A percentile compares a stretch with the other conserved stretches of the same genome.
Conservation (phyloP, 257 asterid species). For the Solanum piurae region DNA sequence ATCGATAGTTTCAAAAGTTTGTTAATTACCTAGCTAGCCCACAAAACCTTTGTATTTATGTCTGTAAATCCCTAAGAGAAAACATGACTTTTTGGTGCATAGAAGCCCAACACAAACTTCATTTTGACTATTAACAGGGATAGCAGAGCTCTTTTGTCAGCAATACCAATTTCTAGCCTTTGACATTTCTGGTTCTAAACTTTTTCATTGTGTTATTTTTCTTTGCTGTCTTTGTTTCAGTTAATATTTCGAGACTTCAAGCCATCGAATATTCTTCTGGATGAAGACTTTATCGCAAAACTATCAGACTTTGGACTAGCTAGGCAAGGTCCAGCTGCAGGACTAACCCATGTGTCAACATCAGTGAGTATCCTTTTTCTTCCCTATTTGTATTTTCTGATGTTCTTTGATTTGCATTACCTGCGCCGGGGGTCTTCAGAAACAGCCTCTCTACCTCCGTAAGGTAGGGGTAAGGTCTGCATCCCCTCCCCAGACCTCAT, state of each 20-base stretch:
- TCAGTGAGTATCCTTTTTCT: conserved; percentile 36
- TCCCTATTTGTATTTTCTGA: not conserved
- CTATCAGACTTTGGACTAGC: conserved; percentile 92
- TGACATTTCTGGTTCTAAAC: not conserved
- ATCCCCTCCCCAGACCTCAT: not conserved
- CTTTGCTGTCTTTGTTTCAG: conserved; percentile 25
- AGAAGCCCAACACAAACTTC: not conserved
- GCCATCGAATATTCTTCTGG: conserved; percentile 84
- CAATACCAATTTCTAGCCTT: not conserved
- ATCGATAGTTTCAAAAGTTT: not conserved
- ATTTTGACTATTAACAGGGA: not conserved
- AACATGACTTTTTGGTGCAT: not conserved
- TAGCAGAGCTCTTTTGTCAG: not conserved
- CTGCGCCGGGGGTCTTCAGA: not conserved
- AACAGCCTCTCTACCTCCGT: not conserved
- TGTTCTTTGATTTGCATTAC: not conserved
- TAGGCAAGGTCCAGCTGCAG: conserved; percentile 87
- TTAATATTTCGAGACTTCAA: conserved; percentile 87
- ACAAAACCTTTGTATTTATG: not conserved
- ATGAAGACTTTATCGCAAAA: conserved; percentile 73
- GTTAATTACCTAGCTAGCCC: not conserved
- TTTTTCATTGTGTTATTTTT: not conserved
- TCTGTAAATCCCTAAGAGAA: not conserved
- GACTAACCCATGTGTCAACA: conserved; percentile 69
- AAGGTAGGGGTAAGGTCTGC: not conserved